These are phyloP conservation scores for Nicotiana tomentosiformis DNA, from an alignment of 257 asterid genomes.

Conservation along the genomic window DNA sequence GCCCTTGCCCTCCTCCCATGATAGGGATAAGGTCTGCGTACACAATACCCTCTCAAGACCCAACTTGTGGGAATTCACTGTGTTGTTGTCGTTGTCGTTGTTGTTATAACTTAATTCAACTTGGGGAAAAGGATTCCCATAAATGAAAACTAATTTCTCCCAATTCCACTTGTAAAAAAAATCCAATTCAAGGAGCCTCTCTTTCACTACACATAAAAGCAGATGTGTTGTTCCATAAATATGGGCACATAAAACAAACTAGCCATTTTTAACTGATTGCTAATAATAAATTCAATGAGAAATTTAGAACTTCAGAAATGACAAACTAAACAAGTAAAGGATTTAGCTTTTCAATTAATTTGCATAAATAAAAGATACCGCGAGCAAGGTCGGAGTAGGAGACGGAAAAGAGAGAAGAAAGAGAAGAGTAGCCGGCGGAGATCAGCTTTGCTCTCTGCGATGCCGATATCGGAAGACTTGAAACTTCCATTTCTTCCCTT, in stretches of 20 bases:
- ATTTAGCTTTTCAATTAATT: neutral
- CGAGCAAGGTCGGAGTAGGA: constrained; percentile 45
- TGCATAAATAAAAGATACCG: constrained; percentile 29
- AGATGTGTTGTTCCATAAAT: no score
- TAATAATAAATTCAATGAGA: neutral
- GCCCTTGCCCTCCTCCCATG: no score
- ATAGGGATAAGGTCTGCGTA: no score
- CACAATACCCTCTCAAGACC: no score
- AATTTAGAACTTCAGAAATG: neutral
- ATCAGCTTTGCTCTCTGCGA: constrained; percentile 70
- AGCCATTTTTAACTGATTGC: neutral
- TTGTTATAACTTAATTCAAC: no score
- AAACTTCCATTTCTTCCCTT: constrained; percentile 41
- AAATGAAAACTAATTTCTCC: neutral
- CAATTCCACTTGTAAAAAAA: neutral
- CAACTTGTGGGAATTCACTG: no score
- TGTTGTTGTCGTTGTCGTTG: no score
- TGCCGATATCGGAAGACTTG: constrained; percentile 68
- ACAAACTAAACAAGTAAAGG: neutral
- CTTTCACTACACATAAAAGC: no score
- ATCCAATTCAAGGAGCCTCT: neutral
- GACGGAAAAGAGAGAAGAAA: constrained; percentile 50
- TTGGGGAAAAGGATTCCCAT: neutral
- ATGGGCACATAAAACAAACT: no score
- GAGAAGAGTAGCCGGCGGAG: constrained; percentile 66